A percentile compares a stretch with the other conserved stretches of the same genome.
Evolutionary conservation across 1,284 basidiomycete genomes (phyloP).

Genomic region (Apiotrichum sp.): DNA sequence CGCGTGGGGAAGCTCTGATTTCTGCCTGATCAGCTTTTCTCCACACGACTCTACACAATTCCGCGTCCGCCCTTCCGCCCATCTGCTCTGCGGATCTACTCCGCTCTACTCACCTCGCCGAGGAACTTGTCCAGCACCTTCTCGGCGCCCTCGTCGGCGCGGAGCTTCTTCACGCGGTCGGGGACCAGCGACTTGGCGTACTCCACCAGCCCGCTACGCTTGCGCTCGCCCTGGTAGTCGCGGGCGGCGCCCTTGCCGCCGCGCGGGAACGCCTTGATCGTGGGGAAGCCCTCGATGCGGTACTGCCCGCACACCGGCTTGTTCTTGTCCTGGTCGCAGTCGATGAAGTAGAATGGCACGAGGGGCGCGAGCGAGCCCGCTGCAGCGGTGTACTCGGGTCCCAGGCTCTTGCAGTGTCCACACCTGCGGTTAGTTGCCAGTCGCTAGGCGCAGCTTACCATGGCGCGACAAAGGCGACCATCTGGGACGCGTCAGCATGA

Average conservation of each 20-base stretch:
- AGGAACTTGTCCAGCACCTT: slow-evolving; percentile 38
- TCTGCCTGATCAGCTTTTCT: slow-evolving; percentile 49
- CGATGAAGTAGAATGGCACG: slow-evolving; percentile 80
- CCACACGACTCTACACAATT: too few species aligned
- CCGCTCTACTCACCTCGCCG: slow-evolving; percentile 27
- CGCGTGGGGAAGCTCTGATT: slow-evolving; percentile 57
- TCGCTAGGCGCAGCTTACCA: slow-evolving; percentile 56
- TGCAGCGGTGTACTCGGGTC: slow-evolving; percentile 76
- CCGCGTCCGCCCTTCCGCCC: too few species aligned
- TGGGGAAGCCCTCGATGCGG: slow-evolving; percentile 88
- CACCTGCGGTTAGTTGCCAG: slow-evolving; percentile 39
- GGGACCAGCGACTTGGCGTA: slow-evolving; percentile 72
- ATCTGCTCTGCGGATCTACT: background rate
- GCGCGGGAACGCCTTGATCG: slow-evolving; percentile 77
- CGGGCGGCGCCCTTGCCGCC: slow-evolving; percentile 61
- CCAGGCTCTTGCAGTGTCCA: slow-evolving; percentile 77
- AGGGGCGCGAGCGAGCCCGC: slow-evolving; percentile 72
- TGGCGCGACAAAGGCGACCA: slow-evolving; percentile 83
- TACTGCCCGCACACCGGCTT: slow-evolving; percentile 74
- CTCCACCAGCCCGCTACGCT: slow-evolving; percentile 65
- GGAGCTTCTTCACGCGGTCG: slow-evolving; percentile 57
- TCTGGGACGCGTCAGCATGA: slow-evolving; percentile 23
- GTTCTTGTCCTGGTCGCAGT: slow-evolving; percentile 81
- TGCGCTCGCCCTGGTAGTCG: slow-evolving; percentile 68
- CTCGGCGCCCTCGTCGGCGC: slow-evolving; percentile 51